Percentiles rank a stretch among this genome's conserved stretches.
phyloP scores from a whole-genome alignment of 1,284 basidiomycete genomes.

The Tilletia indica region DNA sequence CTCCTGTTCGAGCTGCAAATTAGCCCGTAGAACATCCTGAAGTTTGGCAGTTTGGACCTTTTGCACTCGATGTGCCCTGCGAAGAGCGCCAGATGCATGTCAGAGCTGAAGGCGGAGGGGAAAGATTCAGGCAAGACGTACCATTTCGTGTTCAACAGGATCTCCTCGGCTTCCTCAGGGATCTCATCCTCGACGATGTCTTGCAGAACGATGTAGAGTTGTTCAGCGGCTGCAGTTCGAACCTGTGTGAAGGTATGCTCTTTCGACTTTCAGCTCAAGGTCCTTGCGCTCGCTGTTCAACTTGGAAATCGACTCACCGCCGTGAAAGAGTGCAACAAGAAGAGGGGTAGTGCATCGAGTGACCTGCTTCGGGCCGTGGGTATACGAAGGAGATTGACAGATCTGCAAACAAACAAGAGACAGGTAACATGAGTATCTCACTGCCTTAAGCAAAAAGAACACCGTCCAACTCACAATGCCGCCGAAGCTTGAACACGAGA shows the following conservation, averaged over 20 bases:
- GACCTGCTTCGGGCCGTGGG: neutral
- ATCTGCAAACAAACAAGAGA: neutral
- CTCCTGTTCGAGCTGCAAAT: neutral
- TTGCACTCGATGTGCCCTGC: conserved; percentile 13
- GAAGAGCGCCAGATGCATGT: neutral
- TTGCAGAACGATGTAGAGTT: conserved; percentile 31
- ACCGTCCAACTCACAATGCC: conserved; percentile 11
- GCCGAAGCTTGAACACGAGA: conserved; percentile 23
- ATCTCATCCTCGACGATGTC: conserved; percentile 9
- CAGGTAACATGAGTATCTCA: neutral
- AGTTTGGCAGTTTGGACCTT: conserved; percentile 14
- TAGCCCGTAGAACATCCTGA: neutral
- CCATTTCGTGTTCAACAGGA: conserved; percentile 17
- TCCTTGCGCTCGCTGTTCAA: too few species aligned
- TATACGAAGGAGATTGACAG: neutral
- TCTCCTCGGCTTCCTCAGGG: conserved; percentile 20
- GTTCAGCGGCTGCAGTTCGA: conserved; percentile 24
- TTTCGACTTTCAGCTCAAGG: neutral
- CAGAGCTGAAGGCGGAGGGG: too few species aligned
- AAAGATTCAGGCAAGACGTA: neutral
- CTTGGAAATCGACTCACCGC: neutral
- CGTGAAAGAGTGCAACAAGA: conserved; percentile 3
- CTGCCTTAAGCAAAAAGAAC: too few species aligned
- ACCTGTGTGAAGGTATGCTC: conserved; percentile 13
- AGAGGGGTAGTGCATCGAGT: conserved; percentile 5